phyloP scores from a whole-genome alignment of 225 moss, liverwort and hornwort genomes.

The Physcomitrium patens region DNA sequence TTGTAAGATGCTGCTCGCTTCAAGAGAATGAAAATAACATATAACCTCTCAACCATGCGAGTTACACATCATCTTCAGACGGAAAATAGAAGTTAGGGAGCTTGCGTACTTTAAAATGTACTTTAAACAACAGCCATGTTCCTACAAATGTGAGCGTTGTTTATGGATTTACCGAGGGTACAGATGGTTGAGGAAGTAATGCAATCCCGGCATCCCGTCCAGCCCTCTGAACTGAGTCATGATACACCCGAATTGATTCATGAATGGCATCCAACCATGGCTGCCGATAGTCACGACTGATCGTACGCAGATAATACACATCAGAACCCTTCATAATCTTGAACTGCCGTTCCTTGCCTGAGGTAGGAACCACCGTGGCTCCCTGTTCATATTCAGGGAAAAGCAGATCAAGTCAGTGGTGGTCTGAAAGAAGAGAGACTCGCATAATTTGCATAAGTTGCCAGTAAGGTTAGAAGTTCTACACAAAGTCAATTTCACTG shows the following conservation, averaged over 20 bases:
- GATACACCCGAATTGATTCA: slow-evolving; percentile 85
- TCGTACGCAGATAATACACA: slow-evolving; percentile 88
- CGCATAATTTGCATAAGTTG: background rate
- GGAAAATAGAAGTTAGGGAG: slow-evolving; percentile 15
- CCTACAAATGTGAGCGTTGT: slow-evolving; percentile 8
- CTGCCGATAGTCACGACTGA: slow-evolving; percentile 90
- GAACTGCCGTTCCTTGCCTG: slow-evolving; percentile 95
- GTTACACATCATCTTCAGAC: background rate
- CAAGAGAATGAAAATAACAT: too few relatives aligned
- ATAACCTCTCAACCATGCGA: too few relatives aligned
- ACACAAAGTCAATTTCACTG: background rate
- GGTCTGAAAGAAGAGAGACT: background rate
- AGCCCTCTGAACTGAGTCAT: slow-evolving; percentile 83
- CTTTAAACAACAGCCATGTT: slow-evolving; percentile 20
- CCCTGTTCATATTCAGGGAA: slow-evolving; percentile 61
- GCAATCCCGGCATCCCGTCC: slow-evolving; percentile 71
- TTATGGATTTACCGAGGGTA: slow-evolving; percentile 72
- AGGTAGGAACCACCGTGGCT: slow-evolving; percentile 77
- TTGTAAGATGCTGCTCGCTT: too few relatives aligned
- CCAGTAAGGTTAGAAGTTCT: background rate
- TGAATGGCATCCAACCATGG: slow-evolving; percentile 91
- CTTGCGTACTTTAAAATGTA: too few relatives aligned
- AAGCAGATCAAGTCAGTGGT: slow-evolving; percentile 11
- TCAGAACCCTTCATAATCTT: slow-evolving; percentile 94
- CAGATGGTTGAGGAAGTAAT: slow-evolving; percentile 81